Base-by-base conservation (phyloP, 208 protist species). In the Wallacemonas rigidus region DNA sequence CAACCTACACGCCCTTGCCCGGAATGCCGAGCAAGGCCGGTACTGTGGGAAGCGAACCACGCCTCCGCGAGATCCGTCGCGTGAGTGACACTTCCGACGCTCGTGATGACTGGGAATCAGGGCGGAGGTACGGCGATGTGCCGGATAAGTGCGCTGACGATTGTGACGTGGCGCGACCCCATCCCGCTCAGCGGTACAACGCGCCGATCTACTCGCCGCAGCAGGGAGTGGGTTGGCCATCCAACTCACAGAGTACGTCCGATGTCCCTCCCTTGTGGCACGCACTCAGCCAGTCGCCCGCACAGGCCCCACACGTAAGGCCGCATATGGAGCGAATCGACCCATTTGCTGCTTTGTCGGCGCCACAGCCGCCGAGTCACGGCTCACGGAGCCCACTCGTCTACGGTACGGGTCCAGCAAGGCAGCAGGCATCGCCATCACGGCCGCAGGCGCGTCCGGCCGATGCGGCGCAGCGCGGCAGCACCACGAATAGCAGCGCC, bases 1-100 rank as follows among this genome's bases (percentile, higher is more conserved):
- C 79, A 6, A 76, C 62, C 44, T 87, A 82, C 67, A 80, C 76
- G 9, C 76, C 77, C 0, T 67, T 82, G 48, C 79, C 79, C 0
- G 71, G 75, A 2, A 54, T 76, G 36, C 79, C 78, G 26, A n/a
- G 12, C 48, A 69, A 69, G 15, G 36, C 45, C 38, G 65, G 45
- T 12, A 54, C 14, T 12, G n/a, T 45, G 14, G 38, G 38, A 8
- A 61, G 48, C 65, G 51, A 51, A 39, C 65, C 65, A 60, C 65
- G 51, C 3, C 51, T 61, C 2, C 65, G 60, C 5, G 43, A 65
- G 60, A 65, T 65, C 26, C 60, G 43, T 65, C 14, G 44, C 43
- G 60, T 65, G 38, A 62, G 39, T 7, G 26, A 44, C 12, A 45
- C 6, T 44, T 9, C 9, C 53, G 11, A 8, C 14, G 6, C 53